A percentile compares a stretch with the other conserved stretches of the same genome.
Evolutionary conservation across 345 rosid species (phyloP).

Genomic region (Rhodomyrtus tomentosa): DNA sequence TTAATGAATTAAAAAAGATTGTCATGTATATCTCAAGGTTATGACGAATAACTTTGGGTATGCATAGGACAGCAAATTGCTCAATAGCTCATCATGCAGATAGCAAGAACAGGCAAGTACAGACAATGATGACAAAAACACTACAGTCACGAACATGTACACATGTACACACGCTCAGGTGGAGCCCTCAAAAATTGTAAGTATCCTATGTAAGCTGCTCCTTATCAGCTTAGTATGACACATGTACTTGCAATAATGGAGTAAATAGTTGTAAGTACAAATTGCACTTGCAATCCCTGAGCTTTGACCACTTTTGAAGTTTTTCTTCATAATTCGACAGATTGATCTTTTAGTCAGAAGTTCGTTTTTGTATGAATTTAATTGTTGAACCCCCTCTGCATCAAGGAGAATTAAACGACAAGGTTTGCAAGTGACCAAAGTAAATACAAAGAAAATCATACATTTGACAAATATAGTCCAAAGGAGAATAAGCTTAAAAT

Average conservation of each 20-base stretch:
- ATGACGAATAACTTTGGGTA: neutral
- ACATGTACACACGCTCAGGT: neutral
- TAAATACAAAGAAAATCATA: neutral
- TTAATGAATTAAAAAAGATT: neutral
- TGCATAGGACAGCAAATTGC: neutral
- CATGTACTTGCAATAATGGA: neutral
- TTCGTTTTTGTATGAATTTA: neutral
- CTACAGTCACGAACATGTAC: neutral
- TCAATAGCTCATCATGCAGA: neutral
- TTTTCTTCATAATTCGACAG: neutral
- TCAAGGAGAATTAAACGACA: neutral
- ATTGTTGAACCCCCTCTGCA: neutral
- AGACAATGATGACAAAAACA: neutral
- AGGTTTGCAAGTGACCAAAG: neutral
- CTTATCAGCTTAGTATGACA: neutral
- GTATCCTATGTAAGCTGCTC: neutral
- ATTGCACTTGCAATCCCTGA: neutral
- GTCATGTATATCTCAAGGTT: neutral
- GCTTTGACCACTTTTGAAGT: neutral
- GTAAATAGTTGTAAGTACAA: neutral
- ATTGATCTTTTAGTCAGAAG: neutral
- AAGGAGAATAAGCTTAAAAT: neutral
- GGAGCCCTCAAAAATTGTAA: neutral
- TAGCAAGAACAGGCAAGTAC: neutral
- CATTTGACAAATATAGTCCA: neutral